phyloP scores from a whole-genome alignment of 2,329 filamentous ascomycete species.

The Ceratocystis papillata region DNA sequence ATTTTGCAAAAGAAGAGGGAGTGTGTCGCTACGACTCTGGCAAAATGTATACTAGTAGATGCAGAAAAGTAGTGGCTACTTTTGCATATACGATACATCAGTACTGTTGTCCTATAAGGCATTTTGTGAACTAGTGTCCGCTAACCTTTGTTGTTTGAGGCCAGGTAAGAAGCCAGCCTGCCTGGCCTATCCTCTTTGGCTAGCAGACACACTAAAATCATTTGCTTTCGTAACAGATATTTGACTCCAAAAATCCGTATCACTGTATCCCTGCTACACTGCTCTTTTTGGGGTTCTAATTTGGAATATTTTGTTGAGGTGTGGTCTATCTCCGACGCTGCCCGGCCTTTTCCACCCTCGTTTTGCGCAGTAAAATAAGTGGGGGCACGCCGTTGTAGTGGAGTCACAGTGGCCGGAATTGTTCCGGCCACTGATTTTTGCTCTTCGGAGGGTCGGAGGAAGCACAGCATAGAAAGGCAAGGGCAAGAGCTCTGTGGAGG shows the following conservation, averaged over 20 bases:
- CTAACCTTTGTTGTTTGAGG: neutral
- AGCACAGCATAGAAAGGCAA: neutral
- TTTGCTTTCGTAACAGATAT: constrained; percentile 4
- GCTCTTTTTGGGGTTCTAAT: neutral
- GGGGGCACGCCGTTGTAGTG: constrained; percentile 8
- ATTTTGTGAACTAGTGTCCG: neutral
- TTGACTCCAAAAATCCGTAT: neutral
- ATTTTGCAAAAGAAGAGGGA: neutral
- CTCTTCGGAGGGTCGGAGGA: constrained; percentile 10
- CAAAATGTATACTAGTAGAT: neutral
- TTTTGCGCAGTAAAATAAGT: neutral
- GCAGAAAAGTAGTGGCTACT: neutral
- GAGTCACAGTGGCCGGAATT: constrained; percentile 20
- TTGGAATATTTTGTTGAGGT: neutral
- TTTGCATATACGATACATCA: neutral
- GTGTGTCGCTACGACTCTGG: too few relatives aligned
- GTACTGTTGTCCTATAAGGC: too few relatives aligned
- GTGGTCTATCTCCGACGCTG: constrained; percentile 10
- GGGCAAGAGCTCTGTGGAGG: neutral
- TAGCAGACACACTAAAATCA: neutral
- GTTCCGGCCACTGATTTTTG: constrained; percentile 18
- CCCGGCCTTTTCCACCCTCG: constrained; percentile 6
- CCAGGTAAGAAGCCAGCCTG: neutral
- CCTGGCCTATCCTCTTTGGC: neutral
- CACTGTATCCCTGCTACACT: neutral